Conservation (phyloP, 2,329 filamentous ascomycete genomes). For the Trichophyton equinum region DNA sequence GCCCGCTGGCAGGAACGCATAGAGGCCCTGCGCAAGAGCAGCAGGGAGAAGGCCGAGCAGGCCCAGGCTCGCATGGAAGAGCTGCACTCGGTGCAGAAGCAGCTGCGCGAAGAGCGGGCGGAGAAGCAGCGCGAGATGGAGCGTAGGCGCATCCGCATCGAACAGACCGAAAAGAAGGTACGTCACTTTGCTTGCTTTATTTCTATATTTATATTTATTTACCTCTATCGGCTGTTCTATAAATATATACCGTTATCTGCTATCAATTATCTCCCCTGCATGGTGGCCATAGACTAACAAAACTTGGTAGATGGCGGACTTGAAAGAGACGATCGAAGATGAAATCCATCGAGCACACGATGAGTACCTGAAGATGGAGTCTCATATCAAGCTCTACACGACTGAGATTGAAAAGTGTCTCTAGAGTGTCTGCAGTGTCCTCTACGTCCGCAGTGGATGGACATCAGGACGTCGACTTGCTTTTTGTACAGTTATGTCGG, state of each 20-base stretch:
- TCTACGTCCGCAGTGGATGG: too few species aligned
- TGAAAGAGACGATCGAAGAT: constrained; percentile 94
- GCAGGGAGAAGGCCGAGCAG: constrained; percentile 64
- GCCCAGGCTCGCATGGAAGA: constrained; percentile 87
- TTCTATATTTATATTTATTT: background rate
- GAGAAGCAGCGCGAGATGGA: constrained; percentile 90
- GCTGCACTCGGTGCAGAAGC: constrained; percentile 63
- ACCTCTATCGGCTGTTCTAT: background rate
- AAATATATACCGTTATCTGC: too few species aligned
- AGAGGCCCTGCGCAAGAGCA: constrained; percentile 67
- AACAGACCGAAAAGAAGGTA: constrained; percentile 98
- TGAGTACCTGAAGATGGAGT: constrained; percentile 94
- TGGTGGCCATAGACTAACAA: constrained; percentile 14
- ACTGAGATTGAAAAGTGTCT: constrained; percentile 96
- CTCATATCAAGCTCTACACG: constrained; percentile 94
- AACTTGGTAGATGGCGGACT: constrained; percentile 70
- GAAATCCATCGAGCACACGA: constrained; percentile 84
- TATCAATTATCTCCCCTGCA: too few species aligned
- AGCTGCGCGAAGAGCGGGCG: constrained; percentile 68
- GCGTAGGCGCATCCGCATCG: constrained; percentile 78
- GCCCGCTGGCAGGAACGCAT: constrained; percentile 78
- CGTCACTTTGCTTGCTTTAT: constrained; percentile 15
- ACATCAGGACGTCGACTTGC: constrained; percentile 3
- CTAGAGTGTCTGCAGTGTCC: constrained; percentile 16
- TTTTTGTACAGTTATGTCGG: constrained; percentile 15